phyloP scores from a whole-genome alignment of 208 protist genomes.

The Trichomonas vaginalis region DNA sequence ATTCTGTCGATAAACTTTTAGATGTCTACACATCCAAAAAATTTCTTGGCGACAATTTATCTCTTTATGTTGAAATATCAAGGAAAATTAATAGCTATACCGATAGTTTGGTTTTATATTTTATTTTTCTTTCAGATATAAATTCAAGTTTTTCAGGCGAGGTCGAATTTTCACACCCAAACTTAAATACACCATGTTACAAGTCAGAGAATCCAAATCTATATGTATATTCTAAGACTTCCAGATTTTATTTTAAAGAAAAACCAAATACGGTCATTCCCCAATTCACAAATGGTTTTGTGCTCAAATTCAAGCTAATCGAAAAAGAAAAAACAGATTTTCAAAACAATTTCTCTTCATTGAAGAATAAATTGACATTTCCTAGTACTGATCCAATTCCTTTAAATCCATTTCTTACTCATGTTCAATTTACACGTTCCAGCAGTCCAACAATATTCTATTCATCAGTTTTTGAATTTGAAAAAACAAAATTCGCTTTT shows the following conservation, averaged over 20 bases:
- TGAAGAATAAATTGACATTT: background rate
- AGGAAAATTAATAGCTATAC: background rate
- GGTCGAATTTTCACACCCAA: too few relatives aligned
- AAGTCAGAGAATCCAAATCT: background rate
- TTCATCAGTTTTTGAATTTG: background rate
- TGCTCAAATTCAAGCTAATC: background rate
- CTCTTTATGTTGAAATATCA: background rate
- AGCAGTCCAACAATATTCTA: background rate
- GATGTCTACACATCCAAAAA: background rate
- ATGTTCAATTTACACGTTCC: background rate
- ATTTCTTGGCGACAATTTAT: background rate
- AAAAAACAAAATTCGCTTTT: background rate
- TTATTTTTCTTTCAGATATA: background rate
- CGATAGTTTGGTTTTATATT: background rate
- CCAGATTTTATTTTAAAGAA: background rate
- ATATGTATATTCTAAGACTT: background rate
- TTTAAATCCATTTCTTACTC: background rate
- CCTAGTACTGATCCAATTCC: background rate
- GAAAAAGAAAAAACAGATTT: background rate
- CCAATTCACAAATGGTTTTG: background rate
- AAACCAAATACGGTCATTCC: background rate
- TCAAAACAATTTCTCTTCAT: background rate
- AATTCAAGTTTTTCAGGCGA: too few relatives aligned
- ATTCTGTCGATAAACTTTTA: background rate
- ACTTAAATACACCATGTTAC: background rate